Conservation (phyloP, 2,329 filamentous ascomycete genomes). For the Fusarium hostae region DNA sequence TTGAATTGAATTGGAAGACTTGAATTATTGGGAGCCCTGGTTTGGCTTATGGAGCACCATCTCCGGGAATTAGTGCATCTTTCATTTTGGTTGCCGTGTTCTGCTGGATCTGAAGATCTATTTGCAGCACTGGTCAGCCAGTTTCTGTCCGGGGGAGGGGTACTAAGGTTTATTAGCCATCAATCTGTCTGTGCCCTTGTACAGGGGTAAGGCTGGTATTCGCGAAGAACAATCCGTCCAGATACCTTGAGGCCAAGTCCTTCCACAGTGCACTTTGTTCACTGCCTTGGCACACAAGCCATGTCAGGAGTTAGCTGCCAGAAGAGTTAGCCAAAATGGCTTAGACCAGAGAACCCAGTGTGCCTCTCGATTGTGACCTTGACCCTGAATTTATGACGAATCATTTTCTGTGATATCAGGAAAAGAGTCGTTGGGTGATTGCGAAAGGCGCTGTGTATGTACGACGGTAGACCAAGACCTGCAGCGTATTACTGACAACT, state of each 20-base stretch:
- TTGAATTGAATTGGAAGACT: too few species aligned
- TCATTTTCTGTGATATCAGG: conserved; percentile 35
- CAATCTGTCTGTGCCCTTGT: neutral
- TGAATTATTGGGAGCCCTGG: too few species aligned
- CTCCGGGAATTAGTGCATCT: conserved; percentile 29
- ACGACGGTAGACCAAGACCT: conserved; percentile 11
- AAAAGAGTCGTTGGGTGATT: conserved; percentile 4
- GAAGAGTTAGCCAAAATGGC: conserved; percentile 25
- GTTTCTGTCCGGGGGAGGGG: conserved; percentile 28
- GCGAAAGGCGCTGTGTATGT: neutral
- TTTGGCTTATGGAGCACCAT: conserved; percentile 22
- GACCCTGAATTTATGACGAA: conserved; percentile 38
- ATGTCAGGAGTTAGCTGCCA: conserved; percentile 10
- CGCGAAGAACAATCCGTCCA: neutral
- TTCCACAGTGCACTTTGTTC: conserved; percentile 28
- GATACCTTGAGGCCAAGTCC: conserved; percentile 21
- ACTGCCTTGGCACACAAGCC: neutral
- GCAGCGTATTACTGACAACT: conserved; percentile 23
- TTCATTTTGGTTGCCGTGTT: conserved; percentile 17
- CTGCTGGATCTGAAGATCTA: conserved; percentile 39
- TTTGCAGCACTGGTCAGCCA: conserved; percentile 16
- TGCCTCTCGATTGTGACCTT: conserved; percentile 6
- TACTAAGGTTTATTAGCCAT: conserved; percentile 17
- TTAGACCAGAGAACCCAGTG: neutral
- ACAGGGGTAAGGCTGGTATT: conserved; percentile 15